phyloP scores from a whole-genome alignment of 2,329 filamentous ascomycete genomes.

The Ophiostoma sp. region DNA sequence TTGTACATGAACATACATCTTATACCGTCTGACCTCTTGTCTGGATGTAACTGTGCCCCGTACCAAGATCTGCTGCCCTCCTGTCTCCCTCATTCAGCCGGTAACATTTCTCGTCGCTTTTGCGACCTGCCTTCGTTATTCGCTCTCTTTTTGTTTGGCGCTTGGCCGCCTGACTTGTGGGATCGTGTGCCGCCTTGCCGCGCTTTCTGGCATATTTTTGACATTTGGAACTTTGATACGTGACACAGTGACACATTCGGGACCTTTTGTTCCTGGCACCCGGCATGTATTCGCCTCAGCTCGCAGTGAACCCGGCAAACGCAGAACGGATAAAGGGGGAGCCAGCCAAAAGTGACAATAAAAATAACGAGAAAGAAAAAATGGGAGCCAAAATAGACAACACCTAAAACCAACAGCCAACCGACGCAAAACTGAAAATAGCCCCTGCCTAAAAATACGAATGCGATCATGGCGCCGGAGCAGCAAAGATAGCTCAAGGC shows the following conservation, averaged over 20 bases:
- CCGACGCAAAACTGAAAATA: neutral
- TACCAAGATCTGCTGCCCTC: neutral
- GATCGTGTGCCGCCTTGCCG: neutral
- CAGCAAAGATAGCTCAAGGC: neutral
- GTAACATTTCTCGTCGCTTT: neutral
- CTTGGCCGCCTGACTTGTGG: neutral
- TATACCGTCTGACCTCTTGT: neutral
- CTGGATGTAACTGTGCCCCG: neutral
- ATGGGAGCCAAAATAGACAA: neutral
- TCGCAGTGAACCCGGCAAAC: neutral
- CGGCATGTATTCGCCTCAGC: neutral
- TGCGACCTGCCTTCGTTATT: too few species aligned
- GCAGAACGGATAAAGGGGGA: neutral
- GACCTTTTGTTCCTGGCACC: neutral
- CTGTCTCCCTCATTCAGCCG: neutral
- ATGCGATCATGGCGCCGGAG: neutral
- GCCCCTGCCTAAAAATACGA: constrained; percentile 9
- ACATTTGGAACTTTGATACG: neutral
- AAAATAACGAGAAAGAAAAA: neutral
- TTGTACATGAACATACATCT: neutral
- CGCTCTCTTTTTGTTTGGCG: neutral
- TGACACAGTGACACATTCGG: neutral
- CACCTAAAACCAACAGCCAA: neutral
- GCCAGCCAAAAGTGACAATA: neutral
- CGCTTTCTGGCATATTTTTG: neutral